These are phyloP conservation scores for Dactylis glomerata DNA, from an alignment of 176 grass and related monocot species.

Conservation along the genomic window DNA sequence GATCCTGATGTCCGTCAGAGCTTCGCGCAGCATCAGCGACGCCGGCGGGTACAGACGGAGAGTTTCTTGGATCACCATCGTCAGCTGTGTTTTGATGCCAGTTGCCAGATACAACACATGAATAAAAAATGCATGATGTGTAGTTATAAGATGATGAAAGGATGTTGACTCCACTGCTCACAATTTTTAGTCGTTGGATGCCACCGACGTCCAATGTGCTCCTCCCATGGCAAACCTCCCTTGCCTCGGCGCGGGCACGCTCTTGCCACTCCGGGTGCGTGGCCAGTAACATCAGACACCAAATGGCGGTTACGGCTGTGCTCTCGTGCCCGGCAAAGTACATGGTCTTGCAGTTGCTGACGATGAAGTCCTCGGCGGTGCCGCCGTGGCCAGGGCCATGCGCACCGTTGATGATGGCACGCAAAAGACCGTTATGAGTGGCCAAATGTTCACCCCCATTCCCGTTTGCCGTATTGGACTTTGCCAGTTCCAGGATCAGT, in stretches of 20 bases:
- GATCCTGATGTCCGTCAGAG: slow-evolving; percentile 3
- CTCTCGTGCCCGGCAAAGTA: background rate
- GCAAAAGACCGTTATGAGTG: slow-evolving; percentile 25
- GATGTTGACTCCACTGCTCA: background rate
- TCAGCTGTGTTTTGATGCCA: background rate
- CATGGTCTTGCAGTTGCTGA: slow-evolving; percentile 5
- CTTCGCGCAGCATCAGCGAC: slow-evolving; percentile 3
- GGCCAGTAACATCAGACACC: slow-evolving; percentile 8
- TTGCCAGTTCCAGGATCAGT: slow-evolving; percentile 46
- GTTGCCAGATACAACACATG: background rate
- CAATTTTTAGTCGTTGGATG: background rate
- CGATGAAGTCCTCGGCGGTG: slow-evolving; percentile 4
- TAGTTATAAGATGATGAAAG: background rate
- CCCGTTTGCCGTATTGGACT: background rate
- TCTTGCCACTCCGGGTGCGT: background rate
- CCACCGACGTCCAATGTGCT: background rate
- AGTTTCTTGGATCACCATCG: slow-evolving; percentile 16
- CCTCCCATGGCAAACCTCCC: background rate
- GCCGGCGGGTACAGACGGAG: slow-evolving; percentile 10
- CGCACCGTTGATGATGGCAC: slow-evolving; percentile 48
- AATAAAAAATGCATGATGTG: background rate
- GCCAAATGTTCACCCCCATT: background rate
- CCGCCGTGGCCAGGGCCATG: background rate
- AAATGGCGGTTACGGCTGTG: background rate
- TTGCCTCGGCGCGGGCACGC: background rate